These are phyloP conservation scores for Linum lewisii DNA, from an alignment of 345 rosid species.

Conservation along the genomic window DNA sequence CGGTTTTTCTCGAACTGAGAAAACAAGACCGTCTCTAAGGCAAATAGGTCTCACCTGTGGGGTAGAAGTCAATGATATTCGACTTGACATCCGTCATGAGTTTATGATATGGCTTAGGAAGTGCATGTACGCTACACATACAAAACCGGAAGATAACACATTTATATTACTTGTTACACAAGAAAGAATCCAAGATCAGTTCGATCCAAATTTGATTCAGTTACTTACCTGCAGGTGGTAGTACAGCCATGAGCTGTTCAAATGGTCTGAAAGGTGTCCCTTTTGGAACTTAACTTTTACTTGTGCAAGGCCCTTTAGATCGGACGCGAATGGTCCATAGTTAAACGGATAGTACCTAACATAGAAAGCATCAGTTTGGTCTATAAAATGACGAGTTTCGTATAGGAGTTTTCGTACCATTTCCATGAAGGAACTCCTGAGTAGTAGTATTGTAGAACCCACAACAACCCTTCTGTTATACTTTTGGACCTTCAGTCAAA, in stretches of 20 bases:
- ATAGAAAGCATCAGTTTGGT: background rate
- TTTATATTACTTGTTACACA: background rate
- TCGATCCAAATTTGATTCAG: background rate
- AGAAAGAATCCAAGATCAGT: background rate
- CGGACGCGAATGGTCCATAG: slow-evolving; percentile 21
- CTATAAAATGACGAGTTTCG: background rate
- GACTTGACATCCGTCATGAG: slow-evolving; percentile 15
- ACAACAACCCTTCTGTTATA: slow-evolving; percentile 19
- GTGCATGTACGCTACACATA: slow-evolving; percentile 17
- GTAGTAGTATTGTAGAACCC: slow-evolving; percentile 21
- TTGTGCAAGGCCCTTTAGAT: slow-evolving; percentile 19
- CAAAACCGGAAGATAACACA: background rate
- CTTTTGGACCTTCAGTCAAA: slow-evolving; percentile 13
- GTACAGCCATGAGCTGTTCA: slow-evolving; percentile 19
- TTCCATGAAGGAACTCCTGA: slow-evolving; percentile 23
- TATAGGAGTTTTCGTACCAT: slow-evolving; percentile 12
- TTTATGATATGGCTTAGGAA: slow-evolving; percentile 13
- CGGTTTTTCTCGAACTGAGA: too few species aligned
- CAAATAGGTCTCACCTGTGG: slow-evolving; percentile 11
- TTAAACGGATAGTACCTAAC: slow-evolving; percentile 21
- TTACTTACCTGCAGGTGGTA: slow-evolving; percentile 15
- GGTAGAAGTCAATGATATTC: slow-evolving; percentile 19
- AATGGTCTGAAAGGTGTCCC: slow-evolving; percentile 20
- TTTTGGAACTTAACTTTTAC: slow-evolving; percentile 11
- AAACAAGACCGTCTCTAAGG: background rate